Conservation (phyloP, 1,284 basidiomycete genomes). For the Erythrobasidium hasegawianum region DNA sequence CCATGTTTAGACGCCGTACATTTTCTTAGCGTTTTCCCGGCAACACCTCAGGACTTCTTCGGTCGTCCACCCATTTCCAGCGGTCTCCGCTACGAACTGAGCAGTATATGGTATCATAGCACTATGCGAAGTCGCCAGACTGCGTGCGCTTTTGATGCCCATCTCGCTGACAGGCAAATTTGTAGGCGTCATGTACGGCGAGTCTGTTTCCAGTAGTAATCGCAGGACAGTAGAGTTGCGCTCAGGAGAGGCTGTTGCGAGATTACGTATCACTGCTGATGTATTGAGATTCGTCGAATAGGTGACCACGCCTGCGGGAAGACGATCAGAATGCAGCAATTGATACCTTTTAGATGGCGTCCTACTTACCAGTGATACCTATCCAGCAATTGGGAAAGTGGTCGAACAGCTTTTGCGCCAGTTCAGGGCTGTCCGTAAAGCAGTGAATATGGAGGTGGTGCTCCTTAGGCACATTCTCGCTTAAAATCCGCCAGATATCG, state of each 20-base stretch:
- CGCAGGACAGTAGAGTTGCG: constrained; percentile 51
- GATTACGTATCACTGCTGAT: constrained; percentile 57
- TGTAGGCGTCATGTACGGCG: constrained; percentile 73
- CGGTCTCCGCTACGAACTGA: constrained; percentile 59
- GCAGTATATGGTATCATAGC: constrained; percentile 80
- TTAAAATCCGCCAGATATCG: constrained; percentile 70
- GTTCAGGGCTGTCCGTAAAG: constrained; percentile 70
- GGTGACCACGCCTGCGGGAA: constrained; percentile 73
- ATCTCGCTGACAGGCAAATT: constrained; percentile 64
- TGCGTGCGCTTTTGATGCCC: constrained; percentile 43
- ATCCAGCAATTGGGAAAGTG: constrained; percentile 74
- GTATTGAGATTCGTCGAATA: constrained; percentile 69
- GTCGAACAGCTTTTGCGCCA: constrained; percentile 64
- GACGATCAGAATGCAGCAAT: too few species aligned
- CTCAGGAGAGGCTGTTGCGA: constrained; percentile 48
- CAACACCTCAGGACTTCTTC: constrained; percentile 61
- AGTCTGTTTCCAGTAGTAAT: constrained; percentile 74
- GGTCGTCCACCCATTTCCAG: constrained; percentile 53
- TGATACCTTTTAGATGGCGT: too few species aligned
- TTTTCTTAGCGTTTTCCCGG: constrained; percentile 60
- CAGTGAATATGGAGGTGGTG: constrained; percentile 70
- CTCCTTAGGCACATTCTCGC: constrained; percentile 64
- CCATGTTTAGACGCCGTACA: constrained; percentile 61
- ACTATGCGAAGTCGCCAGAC: constrained; percentile 66
- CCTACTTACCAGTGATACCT: constrained; percentile 67